A percentile compares a stretch with the other conserved stretches of the same genome.
These are phyloP conservation scores for Xanthoconium purpureum DNA, from an alignment of 768 basidiomycete species.

Conservation along the genomic window DNA sequence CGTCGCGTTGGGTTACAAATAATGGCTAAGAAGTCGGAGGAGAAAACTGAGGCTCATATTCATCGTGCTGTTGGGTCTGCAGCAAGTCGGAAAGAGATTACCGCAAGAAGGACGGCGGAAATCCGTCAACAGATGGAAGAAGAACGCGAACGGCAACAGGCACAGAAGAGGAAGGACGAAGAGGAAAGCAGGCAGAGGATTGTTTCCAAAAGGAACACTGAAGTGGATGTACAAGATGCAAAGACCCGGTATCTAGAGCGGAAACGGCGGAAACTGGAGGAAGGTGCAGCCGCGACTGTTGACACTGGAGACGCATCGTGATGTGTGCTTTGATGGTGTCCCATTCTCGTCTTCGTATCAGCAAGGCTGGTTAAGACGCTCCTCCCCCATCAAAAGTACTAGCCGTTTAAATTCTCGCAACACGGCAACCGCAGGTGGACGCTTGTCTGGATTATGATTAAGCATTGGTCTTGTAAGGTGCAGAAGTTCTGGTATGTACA, in stretches of 20 bases:
- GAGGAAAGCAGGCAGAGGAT: conserved; percentile 63
- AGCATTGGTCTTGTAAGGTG: conserved; percentile 59
- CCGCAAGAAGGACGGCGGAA: conserved; percentile 76
- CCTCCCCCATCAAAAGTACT: conserved; percentile 39
- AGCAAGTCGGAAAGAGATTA: conserved; percentile 76
- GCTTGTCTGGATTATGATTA: conserved; percentile 43
- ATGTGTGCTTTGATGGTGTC: neutral
- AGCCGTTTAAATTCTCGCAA: conserved; percentile 52
- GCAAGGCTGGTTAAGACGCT: conserved; percentile 26
- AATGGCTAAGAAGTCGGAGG: conserved; percentile 22
- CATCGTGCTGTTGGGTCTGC: conserved; percentile 85
- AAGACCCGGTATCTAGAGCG: conserved; percentile 72
- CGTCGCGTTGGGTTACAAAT: conserved; percentile 56
- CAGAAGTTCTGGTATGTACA: conserved; percentile 57
- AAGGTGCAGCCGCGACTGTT: conserved; percentile 8
- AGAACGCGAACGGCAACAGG: conserved; percentile 58
- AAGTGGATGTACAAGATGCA: conserved; percentile 69
- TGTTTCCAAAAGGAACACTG: conserved; percentile 73
- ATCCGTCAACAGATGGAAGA: conserved; percentile 76
- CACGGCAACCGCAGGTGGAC: conserved; percentile 50
- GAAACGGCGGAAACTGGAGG: conserved; percentile 74
- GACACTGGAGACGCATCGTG: conserved; percentile 11
- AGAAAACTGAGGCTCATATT: conserved; percentile 36
- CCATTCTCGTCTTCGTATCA: neutral
- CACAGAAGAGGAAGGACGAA: conserved; percentile 57